Percentiles rank a stretch among this genome's conserved stretches.
These are phyloP conservation scores for Porogramme epimiltina DNA, from an alignment of 1,284 basidiomycete species.

Conservation along the genomic window DNA sequence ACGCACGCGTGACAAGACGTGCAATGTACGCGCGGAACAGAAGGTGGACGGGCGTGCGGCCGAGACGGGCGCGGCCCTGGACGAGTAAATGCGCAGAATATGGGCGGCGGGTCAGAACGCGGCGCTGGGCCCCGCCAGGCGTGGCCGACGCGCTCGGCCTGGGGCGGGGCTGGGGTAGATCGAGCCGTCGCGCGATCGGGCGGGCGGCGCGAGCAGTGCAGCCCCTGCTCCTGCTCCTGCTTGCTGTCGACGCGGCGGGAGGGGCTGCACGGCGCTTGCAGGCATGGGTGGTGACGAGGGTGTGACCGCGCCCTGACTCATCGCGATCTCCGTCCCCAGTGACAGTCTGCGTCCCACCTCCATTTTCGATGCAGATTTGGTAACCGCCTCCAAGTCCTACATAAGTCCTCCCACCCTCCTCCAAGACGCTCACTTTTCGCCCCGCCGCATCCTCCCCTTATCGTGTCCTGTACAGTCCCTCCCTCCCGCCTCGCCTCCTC, in stretches of 20 bases:
- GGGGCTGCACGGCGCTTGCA: slow-evolving; percentile 5
- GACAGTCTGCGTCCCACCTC: no score
- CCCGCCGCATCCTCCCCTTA: slow-evolving; percentile 2
- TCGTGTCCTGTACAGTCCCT: not conserved
- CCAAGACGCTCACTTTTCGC: not conserved
- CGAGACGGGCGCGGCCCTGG: no score
- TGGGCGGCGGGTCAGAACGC: not conserved
- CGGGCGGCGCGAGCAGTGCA: no score
- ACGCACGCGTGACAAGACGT: not conserved
- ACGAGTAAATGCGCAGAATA: no score
- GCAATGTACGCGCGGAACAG: not conserved
- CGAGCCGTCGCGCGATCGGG: no score
- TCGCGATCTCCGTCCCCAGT: slow-evolving; percentile 5
- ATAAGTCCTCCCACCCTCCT: slow-evolving; percentile 7
- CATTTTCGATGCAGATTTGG: slow-evolving; percentile 16
- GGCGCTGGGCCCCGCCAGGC: not conserved
- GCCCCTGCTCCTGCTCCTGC: no score
- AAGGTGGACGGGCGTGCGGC: not conserved
- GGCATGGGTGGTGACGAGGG: slow-evolving; percentile 19
- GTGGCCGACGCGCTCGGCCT: not conserved
- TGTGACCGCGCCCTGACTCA: slow-evolving; percentile 17
- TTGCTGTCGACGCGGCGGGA: no score
- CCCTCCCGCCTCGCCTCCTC: not conserved
- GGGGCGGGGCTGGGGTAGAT: not conserved
- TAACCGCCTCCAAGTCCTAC: slow-evolving; percentile 1